Percentiles rank a stretch among this genome's conserved stretches.
Evolutionary conservation across 2,329 filamentous ascomycete species (phyloP).

Genomic region (Ascocoryne sarcoides): DNA sequence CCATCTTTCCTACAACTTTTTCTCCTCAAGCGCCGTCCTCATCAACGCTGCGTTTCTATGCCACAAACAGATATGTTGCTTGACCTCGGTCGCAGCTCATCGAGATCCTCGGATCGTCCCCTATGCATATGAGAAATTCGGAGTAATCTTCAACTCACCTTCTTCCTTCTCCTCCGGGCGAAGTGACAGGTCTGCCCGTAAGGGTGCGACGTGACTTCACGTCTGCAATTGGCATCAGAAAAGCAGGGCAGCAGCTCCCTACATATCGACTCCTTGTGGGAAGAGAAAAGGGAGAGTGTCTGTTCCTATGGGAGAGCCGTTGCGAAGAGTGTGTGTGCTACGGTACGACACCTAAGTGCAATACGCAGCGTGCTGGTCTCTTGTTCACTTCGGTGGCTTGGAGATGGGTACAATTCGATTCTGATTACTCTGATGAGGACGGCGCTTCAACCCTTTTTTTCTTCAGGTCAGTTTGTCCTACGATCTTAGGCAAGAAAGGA

Average conservation of each 20-base stretch:
- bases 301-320: slow-evolving; percentile 79
- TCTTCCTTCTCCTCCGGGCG: slow-evolving; percentile 35
- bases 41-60: slow-evolving; percentile 95
- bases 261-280: slow-evolving; percentile 20
- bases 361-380: slow-evolving; percentile 70
- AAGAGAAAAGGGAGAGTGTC: slow-evolving; percentile 31
- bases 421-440: slow-evolving; percentile 32
- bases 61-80: slow-evolving; percentile 58
- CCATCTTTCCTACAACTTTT: slow-evolving; percentile 19
- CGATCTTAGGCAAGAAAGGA: background rate
- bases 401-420: slow-evolving; percentile 31
- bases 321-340: slow-evolving; percentile 81
- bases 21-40: slow-evolving; percentile 66
- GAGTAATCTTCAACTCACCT: slow-evolving; percentile 76
- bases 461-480: background rate
- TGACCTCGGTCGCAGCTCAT: slow-evolving; percentile 24
- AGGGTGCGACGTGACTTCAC: slow-evolving; percentile 77
- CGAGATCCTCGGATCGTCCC: slow-evolving; percentile 21
- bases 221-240: slow-evolving; percentile 91
- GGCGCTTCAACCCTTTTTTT: slow-evolving; percentile 21
- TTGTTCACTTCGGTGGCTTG: slow-evolving; percentile 16
- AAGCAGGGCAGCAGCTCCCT: slow-evolving; percentile 51
- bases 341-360: slow-evolving; percentile 77
- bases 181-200: slow-evolving; percentile 59
- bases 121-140: slow-evolving; percentile 95